Evolutionary conservation across 352 stramenopile species (phyloP).

Genomic region (Pythium myriotylum): DNA sequence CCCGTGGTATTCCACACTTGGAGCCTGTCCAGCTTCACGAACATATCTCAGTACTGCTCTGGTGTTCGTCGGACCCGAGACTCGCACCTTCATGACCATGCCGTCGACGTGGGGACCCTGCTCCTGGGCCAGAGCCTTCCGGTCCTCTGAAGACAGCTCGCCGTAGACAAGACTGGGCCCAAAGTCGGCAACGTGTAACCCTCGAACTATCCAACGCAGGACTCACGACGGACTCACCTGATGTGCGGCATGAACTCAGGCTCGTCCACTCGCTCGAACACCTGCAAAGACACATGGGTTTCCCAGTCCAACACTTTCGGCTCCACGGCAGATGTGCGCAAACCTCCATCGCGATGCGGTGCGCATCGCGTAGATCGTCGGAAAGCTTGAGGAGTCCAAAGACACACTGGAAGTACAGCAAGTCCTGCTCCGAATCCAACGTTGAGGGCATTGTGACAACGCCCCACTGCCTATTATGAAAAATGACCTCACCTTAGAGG

Average conservation of each 20-base stretch:
- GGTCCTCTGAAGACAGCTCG: slow-evolving; percentile 35
- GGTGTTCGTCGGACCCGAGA: background rate
- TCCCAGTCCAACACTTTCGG: background rate
- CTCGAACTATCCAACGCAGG: background rate
- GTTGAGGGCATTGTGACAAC: no score
- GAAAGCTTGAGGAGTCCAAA: slow-evolving; percentile 53
- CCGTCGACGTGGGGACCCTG: slow-evolving; percentile 40
- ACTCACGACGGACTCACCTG: slow-evolving; percentile 38
- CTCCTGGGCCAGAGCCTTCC: slow-evolving; percentile 41
- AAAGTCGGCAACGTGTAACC: no score
- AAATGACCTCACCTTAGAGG: slow-evolving; percentile 69
- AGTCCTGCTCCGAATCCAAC: slow-evolving; percentile 25
- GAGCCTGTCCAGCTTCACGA: slow-evolving; percentile 31
- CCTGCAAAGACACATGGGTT: slow-evolving; percentile 24
- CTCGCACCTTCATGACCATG: slow-evolving; percentile 35
- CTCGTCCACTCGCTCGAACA: slow-evolving; percentile 44
- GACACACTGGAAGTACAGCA: slow-evolving; percentile 73
- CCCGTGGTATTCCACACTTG: slow-evolving; percentile 61
- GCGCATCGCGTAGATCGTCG: slow-evolving; percentile 36
- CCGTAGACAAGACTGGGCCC: slow-evolving; percentile 56
- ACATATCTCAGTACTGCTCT: background rate
- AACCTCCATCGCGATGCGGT: slow-evolving; percentile 47
- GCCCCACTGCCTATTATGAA: no score
- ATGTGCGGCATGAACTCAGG: slow-evolving; percentile 63
- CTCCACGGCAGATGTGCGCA: no score